Base-by-base conservation (phyloP, 1,139 yeast genomes). In the Taphrina betulina region DNA sequence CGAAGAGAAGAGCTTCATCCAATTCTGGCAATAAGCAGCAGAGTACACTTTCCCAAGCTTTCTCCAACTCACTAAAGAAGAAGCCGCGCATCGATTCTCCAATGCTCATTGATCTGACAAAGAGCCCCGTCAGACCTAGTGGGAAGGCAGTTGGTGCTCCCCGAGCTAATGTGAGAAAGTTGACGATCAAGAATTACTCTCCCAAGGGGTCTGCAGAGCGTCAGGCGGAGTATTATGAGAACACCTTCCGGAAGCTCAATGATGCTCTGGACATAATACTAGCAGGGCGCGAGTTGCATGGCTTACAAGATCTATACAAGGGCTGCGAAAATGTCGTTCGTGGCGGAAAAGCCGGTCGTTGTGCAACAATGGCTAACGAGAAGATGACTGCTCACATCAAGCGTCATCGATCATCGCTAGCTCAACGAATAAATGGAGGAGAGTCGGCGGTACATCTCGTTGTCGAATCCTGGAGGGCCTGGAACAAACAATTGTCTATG, bases 241-340 rank as follows among this genome's bases (percentile, higher is more conserved):
- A 60, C 7, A 63, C 63, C 14, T 58, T 58, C 43, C 50, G 38
- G 2, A 61, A 62, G 38, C 60, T 67, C 17, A 53, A 54, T 20
- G 35, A 37, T 3, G 67, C 69, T 0, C 61, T 67, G 35, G 62
- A 60, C 20, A 51, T 60, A 4, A 63, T 67, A 5, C 57, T 67
- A 38, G 44, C 36, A 7, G 60, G 61, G 8, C 60, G 58, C 7
- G 43, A 40, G 24, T 44, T 50, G 19, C 36, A 41, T 7, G 63
- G 68, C 5, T 62, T 64, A 22, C 70, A 71, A 44, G 66, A 66
- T 40, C 64, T 72, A 8, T 72, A 72, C 61, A 65, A 68, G 35
- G 67, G 66, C 17, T 75, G 71, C 12, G 75, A 72, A 64, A 67
- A 68, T 51, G 62, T 72, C 0, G 71, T 73, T 43, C 63, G 73